These are phyloP conservation scores for Peronosclerospora sorghi DNA, from an alignment of 352 stramenopile genomes.

Conservation along the genomic window DNA sequence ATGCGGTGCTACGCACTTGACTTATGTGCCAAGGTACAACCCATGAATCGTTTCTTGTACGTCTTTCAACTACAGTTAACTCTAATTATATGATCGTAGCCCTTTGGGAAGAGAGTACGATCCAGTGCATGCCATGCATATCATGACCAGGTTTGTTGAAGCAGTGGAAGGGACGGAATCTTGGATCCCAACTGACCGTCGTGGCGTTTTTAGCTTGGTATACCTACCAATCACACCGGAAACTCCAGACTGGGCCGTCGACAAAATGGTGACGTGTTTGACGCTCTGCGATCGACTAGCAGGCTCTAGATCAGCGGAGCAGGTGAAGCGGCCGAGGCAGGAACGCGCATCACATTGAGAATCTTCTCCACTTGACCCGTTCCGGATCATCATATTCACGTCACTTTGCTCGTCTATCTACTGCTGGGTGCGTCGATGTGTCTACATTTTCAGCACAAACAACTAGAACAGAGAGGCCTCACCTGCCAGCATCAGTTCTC, in stretches of 20 bases:
- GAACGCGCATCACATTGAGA: no score
- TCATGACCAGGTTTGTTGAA: slow-evolving; percentile 53
- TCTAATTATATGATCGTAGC: slow-evolving; percentile 12
- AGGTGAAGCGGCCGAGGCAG: no score
- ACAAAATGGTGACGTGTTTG: slow-evolving; percentile 62
- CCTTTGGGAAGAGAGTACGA: slow-evolving; percentile 38
- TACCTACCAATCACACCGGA: slow-evolving; percentile 72
- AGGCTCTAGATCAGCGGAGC: slow-evolving; percentile 13
- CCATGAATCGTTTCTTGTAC: background rate
- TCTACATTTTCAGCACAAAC: no score
- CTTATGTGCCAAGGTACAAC: slow-evolving; percentile 51
- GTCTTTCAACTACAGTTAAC: background rate
- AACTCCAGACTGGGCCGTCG: slow-evolving; percentile 61
- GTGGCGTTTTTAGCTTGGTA: slow-evolving; percentile 33
- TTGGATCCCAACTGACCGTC: slow-evolving; percentile 4
- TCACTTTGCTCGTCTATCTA: no score
- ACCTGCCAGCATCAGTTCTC: no score
- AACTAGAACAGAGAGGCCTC: no score
- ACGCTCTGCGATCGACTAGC: slow-evolving; percentile 30
- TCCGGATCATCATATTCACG: no score
- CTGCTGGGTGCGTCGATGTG: no score
- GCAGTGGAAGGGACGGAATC: slow-evolving; percentile 2
- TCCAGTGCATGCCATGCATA: slow-evolving; percentile 46
- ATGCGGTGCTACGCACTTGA: slow-evolving; percentile 57
- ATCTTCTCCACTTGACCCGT: no score